These are phyloP conservation scores for Rhodotorula diobovata DNA, from an alignment of 768 basidiomycete species.

Conservation along the genomic window DNA sequence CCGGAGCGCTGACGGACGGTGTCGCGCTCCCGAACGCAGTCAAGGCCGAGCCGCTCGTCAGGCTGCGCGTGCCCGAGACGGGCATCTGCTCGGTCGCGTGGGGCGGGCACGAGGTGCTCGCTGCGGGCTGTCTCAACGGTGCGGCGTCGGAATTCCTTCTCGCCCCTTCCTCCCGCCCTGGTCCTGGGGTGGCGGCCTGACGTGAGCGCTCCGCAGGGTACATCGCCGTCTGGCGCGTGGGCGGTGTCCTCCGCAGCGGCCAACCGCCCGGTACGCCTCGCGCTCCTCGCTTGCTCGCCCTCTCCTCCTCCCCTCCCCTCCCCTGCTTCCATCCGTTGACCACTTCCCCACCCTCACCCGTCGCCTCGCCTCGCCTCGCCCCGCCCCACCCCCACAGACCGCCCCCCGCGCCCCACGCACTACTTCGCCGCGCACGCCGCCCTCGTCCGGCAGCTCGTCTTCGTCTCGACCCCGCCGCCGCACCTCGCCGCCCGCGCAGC, in stretches of 20 bases:
- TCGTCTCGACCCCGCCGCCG: slow-evolving; percentile 54
- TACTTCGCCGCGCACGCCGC: slow-evolving; percentile 72
- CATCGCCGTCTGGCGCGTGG: slow-evolving; percentile 46
- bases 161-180: not conserved
- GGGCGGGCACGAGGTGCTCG: slow-evolving; percentile 77
- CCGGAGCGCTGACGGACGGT: not conserved
- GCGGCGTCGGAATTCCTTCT: too few relatives aligned
- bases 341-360: too few relatives aligned
- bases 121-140: slow-evolving; percentile 79
- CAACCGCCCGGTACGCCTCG: not conserved
- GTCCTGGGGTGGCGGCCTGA: not conserved
- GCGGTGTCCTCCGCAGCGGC: slow-evolving; percentile 38
- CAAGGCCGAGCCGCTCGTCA: slow-evolving; percentile 59
- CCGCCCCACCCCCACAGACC: not conserved
- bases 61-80: slow-evolving; percentile 70
- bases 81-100: slow-evolving; percentile 79
- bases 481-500: slow-evolving; percentile 48
- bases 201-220: not conserved
- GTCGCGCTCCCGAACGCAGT: slow-evolving; percentile 39
- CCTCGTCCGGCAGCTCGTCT: slow-evolving; percentile 68
- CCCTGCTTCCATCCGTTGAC: not conserved
- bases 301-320: too few relatives aligned
- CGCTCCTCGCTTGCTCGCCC: too few relatives aligned
- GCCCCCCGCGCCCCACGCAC: slow-evolving; percentile 59
- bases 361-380: too few relatives aligned